These are phyloP conservation scores for Arxiozyma bovina DNA, from an alignment of 1,139 yeast species.

Conservation along the genomic window DNA sequence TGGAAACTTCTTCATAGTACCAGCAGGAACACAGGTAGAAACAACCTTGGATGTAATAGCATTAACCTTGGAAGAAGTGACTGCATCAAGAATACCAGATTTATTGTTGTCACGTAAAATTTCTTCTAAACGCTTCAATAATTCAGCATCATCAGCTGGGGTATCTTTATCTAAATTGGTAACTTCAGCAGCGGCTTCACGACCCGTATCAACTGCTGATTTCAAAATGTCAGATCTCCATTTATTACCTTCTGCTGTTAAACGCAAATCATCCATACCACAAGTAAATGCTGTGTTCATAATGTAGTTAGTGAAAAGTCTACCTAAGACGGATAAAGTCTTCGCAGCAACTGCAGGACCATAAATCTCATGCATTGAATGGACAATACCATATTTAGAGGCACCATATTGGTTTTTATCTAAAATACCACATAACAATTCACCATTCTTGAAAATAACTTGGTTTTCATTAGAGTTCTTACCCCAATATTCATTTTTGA, in stretches of 20 bases:
- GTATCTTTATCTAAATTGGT: conserved; percentile 63
- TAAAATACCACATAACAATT: conserved; percentile 79
- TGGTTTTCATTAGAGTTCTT: conserved; percentile 71
- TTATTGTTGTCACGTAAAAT: conserved; percentile 89
- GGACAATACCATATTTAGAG: conserved; percentile 92
- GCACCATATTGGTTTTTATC: conserved; percentile 99
- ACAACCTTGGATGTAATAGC: conserved; percentile 89
- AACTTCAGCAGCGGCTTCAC: conserved; percentile 89
- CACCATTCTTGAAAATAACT: conserved; percentile 81
- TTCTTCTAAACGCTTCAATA: conserved; percentile 82
- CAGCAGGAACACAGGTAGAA: conserved; percentile 87
- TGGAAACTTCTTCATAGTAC: conserved; percentile 93
- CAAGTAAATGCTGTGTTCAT: conserved; percentile 93
- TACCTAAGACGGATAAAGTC: conserved; percentile 80
- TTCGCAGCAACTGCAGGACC: conserved; percentile 89
- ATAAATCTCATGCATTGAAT: conserved; percentile 90
- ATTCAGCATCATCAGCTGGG: conserved; percentile 58
- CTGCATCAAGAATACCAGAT: conserved; percentile 90
- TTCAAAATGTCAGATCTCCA: conserved; percentile 80
- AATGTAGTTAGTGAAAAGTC: conserved; percentile 88
- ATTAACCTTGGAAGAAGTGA: conserved; percentile 88
- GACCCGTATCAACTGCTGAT: conserved; percentile 73
- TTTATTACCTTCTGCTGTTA: conserved; percentile 81
- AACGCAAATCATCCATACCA: conserved; percentile 98
- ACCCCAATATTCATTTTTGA: conserved; percentile 95